phyloP scores from a whole-genome alignment of 306 rosid species.

The Gleditsia sinensis region DNA sequence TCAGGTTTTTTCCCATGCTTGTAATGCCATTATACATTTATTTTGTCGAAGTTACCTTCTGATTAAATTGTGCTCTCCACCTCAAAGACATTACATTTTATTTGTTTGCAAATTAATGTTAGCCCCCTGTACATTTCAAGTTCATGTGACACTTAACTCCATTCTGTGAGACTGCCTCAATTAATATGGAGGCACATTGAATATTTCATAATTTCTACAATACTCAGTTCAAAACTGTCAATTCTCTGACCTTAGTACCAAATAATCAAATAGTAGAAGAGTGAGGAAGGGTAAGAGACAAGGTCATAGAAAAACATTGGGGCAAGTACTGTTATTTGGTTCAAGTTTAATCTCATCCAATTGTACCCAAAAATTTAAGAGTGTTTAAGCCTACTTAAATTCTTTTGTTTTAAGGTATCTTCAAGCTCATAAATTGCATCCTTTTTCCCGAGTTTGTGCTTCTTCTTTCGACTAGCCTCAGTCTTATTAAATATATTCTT shows the following conservation, averaged over 20 bases:
- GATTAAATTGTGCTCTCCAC: neutral
- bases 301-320: neutral
- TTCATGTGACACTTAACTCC: neutral
- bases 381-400: neutral
- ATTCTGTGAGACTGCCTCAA: slow-evolving; percentile 5
- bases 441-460: neutral
- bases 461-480: neutral
- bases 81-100: neutral
- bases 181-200: neutral
- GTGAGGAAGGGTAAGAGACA: neutral
- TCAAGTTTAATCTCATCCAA: neutral
- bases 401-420: neutral
- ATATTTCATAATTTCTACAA: neutral
- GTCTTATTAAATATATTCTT: no score
- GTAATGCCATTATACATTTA: slow-evolving; percentile 3
- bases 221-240: neutral
- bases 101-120: neutral
- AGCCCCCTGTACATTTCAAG: neutral
- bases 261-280: neutral
- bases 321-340: neutral
- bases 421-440: neutral
- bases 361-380: neutral
- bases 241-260: slow-evolving; percentile 8
- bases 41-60: neutral
- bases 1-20: slow-evolving; percentile 56